Evolutionary conservation across 495 filamentous ascomycete genomes (phyloP).

Genomic region (Daldinia caldariorum): DNA sequence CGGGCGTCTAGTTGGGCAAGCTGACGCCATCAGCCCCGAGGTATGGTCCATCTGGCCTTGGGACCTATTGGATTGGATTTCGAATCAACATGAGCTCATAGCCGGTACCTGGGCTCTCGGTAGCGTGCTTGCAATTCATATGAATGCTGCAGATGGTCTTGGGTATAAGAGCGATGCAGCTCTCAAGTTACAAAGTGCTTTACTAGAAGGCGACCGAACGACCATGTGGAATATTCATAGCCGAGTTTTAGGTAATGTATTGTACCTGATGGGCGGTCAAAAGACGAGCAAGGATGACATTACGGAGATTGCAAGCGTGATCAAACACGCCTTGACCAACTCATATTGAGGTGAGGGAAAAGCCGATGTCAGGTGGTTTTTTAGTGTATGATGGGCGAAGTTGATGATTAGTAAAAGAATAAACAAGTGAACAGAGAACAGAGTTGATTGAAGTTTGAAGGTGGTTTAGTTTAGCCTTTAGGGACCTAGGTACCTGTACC

Average conservation of each 20-base stretch:
- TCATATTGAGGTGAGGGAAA: not conserved
- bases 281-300: constrained; percentile 64
- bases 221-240: constrained; percentile 69
- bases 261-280: constrained; percentile 80
- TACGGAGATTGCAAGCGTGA: constrained; percentile 55
- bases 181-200: constrained; percentile 63
- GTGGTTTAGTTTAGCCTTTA: too few species aligned
- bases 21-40: constrained; percentile 6
- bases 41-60: constrained; percentile 78
- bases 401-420: constrained; percentile 3
- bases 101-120: constrained; percentile 75
- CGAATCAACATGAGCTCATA: constrained; percentile 56
- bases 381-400: not conserved
- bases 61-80: constrained; percentile 65
- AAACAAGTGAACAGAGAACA: too few species aligned
- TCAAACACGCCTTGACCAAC: constrained; percentile 20
- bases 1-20: constrained; percentile 7
- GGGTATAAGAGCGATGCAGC: constrained; percentile 77
- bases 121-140: constrained; percentile 71
- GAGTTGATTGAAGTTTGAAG: not conserved
- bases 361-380: not conserved
- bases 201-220: constrained; percentile 51
- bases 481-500: too few species aligned
- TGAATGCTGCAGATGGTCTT: constrained; percentile 56
- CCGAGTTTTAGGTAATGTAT: constrained; percentile 77